A percentile compares a stretch with the other conserved stretches of the same genome.
Evolutionary conservation across 2,329 filamentous ascomycete species (phyloP).

Genomic region (Neonectria ditissima): DNA sequence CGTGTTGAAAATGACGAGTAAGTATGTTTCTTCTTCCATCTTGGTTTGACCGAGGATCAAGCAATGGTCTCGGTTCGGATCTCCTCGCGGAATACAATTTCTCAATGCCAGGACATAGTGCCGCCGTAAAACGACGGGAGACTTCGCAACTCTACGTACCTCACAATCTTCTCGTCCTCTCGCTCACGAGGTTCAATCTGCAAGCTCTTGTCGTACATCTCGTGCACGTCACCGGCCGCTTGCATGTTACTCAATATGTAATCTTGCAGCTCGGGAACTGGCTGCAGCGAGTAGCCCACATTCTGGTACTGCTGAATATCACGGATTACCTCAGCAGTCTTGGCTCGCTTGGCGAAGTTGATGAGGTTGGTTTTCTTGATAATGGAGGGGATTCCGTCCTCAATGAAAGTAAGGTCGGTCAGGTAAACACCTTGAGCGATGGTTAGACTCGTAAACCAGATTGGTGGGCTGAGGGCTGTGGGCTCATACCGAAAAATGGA

Average conservation of each 20-base stretch:
- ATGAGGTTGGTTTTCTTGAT: slow-evolving; percentile 97
- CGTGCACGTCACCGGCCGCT: slow-evolving; percentile 93
- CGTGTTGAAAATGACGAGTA: slow-evolving; percentile 39
- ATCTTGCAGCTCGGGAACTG: slow-evolving; percentile 92
- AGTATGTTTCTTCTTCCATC: slow-evolving; percentile 34
- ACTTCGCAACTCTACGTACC: slow-evolving; percentile 69
- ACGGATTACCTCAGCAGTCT: slow-evolving; percentile 97
- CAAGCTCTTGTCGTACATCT: slow-evolving; percentile 99
- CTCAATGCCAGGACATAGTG: slow-evolving; percentile 38
- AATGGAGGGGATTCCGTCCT: slow-evolving; percentile 95
- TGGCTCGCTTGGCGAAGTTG: slow-evolving; percentile 98
- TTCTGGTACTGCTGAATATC: slow-evolving; percentile 99
- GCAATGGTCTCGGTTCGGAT: slow-evolving; percentile 9
- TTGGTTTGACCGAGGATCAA: slow-evolving; percentile 7
- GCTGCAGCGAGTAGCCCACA: slow-evolving; percentile 91
- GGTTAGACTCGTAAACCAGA: slow-evolving; percentile 1
- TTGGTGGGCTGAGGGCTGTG: not conserved
- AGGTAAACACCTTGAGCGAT: slow-evolving; percentile 82
- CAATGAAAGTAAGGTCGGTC: slow-evolving; percentile 97
- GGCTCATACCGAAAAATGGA: slow-evolving; percentile 87
- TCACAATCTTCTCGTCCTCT: slow-evolving; percentile 99
- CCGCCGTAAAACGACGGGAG: slow-evolving; percentile 40
- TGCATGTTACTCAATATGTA: slow-evolving; percentile 98
- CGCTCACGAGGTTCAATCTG: slow-evolving; percentile 93
- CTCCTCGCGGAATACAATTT: slow-evolving; percentile 15